Evolutionary conservation across 805 yeast genomes (phyloP), one percentile per base, ranked within the genome.

Genomic region (Candida silvicultrix): DNA sequence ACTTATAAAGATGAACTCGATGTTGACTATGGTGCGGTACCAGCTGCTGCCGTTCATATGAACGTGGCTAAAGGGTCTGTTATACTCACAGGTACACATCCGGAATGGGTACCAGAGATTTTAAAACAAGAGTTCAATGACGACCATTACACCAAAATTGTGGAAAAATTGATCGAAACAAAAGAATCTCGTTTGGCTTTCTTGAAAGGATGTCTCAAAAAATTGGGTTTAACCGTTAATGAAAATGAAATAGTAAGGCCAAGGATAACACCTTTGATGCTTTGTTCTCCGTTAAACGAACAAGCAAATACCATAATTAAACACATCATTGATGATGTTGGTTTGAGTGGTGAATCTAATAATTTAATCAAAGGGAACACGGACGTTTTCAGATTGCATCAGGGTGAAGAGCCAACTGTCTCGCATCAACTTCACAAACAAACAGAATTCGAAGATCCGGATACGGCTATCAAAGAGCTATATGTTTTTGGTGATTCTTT

Each of bases 31-130:
- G 64, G 64, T 5, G 58, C 61, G 4, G 56, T 42, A 3, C 50
- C 55, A 14, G 96, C 96, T 0, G 96, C 97, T 0, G 85, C 79
- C 0, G 77, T 94, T 4, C 65, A 74, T 47, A 78, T 88, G 54
- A 68, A 70, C 10, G 77, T 80, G 3, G 97, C 95, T 2, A 68
- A 75, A 35, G 99, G 99, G 3, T 68, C 67, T 34, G 96, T 83
- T 0, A 64, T 94, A 10, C 71, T 94, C 12, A 73, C 85, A 14
- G 98, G 98, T 0, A 77, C 88, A 0, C 99, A 94, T 64, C 96
- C 97, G 0, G 99, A 94, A 64, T 89, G 82, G 59, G 70, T 80
- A 2, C 83, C 89, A 15, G 67, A 75, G 15, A 55, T 81, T 51
- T 65, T 75, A 49, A 65, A 64, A 18, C 67, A 67, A 23, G 52